Evolutionary conservation across 208 protist genomes (phyloP), one percentile per base, ranked within the genome.

Genomic region (Acanthamoeba castellanii): DNA sequence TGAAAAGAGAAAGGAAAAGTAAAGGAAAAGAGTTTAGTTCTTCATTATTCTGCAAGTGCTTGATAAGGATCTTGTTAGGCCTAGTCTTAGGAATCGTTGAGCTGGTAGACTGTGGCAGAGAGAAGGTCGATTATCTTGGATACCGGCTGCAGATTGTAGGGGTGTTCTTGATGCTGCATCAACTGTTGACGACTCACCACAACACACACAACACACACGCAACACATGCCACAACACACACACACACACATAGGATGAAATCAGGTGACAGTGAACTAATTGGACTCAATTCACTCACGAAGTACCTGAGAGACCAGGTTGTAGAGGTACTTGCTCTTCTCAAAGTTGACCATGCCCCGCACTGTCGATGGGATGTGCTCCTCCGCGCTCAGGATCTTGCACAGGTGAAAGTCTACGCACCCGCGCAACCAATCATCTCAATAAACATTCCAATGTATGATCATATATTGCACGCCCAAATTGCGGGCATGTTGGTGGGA

Each of bases 271-370:
- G 11, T 20, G 59, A 30, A 3, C 22, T 20, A 11, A 13, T 68
- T 20, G 68, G 68, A 9, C 14, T 47, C 45, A 11, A 47, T 13
- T 11, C 7, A 11, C 45, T 4, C 45, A 9, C 45, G 7, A 47
- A 9, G 45, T 82, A 82, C 74, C 74, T 82, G 74, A 3, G 82
- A 90, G 37, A 90, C 82, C 11, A 90, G 82, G 50, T 66, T 90
- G 82, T 90, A 90, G 82, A 90, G 82, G 32, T 90, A 90, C 82
- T 90, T 90, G 82, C 82, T 90, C 82, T 90, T 90, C 52, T 57
- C 55, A 20, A 90, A 90, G 82, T 90, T 90, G 52, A 90, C n/a
- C 82, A 66, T 90, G 22, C 55, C 55, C 16, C 55, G 52, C 55
- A 68, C 82, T 0, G 45, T 66, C 25, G 82, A 90, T 30, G 82